Evolutionary conservation across 2,329 filamentous ascomycete genomes (phyloP).

Genomic region (Helotiales sp.): DNA sequence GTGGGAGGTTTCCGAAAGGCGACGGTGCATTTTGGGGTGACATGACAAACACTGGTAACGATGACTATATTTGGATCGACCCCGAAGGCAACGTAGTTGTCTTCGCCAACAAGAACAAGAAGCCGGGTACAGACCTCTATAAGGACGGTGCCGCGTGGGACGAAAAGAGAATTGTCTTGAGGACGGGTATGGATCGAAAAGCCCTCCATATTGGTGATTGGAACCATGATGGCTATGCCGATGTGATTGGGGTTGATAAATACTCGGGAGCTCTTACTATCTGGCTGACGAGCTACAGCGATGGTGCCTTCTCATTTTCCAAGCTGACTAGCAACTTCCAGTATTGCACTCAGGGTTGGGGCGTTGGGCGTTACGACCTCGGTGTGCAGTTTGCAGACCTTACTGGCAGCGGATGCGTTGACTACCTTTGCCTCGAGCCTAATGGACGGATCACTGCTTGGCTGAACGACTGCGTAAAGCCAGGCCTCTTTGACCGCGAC

Average conservation of each 20-base stretch:
- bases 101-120: neutral
- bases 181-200: neutral
- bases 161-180: neutral
- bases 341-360: too few relatives aligned
- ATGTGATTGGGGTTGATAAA: constrained; percentile 36
- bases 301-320: neutral
- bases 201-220: neutral
- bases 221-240: constrained; percentile 38
- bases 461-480: too few relatives aligned
- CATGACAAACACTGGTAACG: constrained; percentile 28
- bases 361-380: too few relatives aligned
- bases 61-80: constrained; percentile 13
- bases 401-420: too few relatives aligned
- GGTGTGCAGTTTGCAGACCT: too few relatives aligned
- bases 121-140: constrained; percentile 33
- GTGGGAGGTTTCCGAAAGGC: constrained; percentile 26
- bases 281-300: neutral
- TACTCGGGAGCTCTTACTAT: constrained; percentile 9
- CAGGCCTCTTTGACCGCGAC: too few relatives aligned
- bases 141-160: constrained; percentile 3
- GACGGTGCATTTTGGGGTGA: constrained; percentile 35
- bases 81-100: neutral
- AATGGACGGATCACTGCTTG: too few relatives aligned
- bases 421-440: too few relatives aligned
- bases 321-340: neutral